Evolutionary conservation across 176 grass and related monocot genomes (phyloP).

Genomic region (Elymus sibiricus): DNA sequence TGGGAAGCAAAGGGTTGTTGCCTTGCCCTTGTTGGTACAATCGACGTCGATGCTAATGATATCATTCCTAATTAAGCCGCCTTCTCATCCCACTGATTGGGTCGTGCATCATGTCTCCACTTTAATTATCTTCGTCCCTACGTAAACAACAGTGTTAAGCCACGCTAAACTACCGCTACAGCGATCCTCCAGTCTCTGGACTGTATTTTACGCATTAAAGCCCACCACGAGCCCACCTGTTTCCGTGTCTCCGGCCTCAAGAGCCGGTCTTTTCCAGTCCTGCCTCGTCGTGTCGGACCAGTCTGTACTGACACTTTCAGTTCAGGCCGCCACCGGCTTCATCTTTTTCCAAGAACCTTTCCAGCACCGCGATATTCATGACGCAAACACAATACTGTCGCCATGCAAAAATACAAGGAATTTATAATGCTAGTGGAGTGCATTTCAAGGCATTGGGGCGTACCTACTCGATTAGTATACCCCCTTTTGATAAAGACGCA

Average conservation of each 20-base stretch:
- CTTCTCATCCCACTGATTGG: neutral
- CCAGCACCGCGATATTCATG: neutral
- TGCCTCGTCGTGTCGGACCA: neutral
- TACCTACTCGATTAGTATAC: neutral
- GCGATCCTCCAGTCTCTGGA: neutral
- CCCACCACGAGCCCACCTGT: neutral
- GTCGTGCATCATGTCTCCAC: neutral
- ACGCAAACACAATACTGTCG: neutral
- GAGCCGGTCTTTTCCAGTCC: neutral
- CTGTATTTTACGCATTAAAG: neutral
- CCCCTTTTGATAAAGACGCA: neutral
- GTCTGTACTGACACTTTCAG: neutral
- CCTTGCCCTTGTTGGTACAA: neutral
- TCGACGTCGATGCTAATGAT: neutral
- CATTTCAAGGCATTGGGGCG: neutral
- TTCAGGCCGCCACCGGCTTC: neutral
- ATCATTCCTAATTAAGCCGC: neutral
- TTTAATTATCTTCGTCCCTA: neutral
- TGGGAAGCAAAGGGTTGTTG: neutral
- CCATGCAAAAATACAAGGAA: neutral
- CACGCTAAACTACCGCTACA: neutral
- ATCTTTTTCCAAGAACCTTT: neutral
- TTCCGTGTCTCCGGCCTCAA: neutral
- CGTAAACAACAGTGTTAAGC: neutral
- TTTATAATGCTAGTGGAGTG: neutral